These are phyloP conservation scores for Podospora sp. DNA, from an alignment of 495 filamentous ascomycete species.

Conservation along the genomic window DNA sequence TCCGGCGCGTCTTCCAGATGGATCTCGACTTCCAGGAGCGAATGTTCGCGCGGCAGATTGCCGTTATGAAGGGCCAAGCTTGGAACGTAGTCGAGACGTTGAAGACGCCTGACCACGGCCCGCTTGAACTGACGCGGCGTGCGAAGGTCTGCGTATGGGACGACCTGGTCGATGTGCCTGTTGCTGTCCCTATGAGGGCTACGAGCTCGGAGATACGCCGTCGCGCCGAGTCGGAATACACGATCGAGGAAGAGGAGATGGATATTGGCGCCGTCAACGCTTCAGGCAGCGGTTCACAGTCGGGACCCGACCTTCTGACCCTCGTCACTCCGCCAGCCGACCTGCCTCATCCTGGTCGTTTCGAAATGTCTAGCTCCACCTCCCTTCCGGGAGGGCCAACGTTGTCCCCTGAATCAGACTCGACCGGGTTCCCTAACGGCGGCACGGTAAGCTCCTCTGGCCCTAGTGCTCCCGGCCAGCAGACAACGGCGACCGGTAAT, in stretches of 20 bases:
- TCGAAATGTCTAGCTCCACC: conserved; percentile 63
- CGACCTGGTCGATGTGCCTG: conserved; percentile 91
- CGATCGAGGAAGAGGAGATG: conserved; percentile 70
- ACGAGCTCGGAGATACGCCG: conserved; percentile 77
- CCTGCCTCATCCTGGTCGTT: conserved; percentile 79
- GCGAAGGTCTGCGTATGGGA: conserved; percentile 97
- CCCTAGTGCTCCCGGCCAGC: background rate
- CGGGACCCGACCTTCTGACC: conserved; percentile 69
- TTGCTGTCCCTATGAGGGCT: conserved; percentile 84
- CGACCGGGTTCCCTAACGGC: conserved; percentile 16
- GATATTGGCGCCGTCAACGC: conserved; percentile 80
- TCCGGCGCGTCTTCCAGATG: conserved; percentile 82
- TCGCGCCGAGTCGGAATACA: conserved; percentile 45
- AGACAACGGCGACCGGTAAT: conserved; percentile 11
- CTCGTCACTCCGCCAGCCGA: conserved; percentile 61
- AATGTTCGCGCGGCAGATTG: conserved; percentile 96
- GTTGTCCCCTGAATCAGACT: background rate
- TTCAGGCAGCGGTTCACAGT: conserved; percentile 38
- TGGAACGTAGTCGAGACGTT: conserved; percentile 99
- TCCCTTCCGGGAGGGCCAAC: conserved; percentile 3
- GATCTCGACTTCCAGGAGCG: conserved; percentile 96
- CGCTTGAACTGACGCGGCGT: conserved; percentile 86
- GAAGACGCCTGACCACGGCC: conserved; percentile 88
- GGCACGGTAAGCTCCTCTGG: background rate
- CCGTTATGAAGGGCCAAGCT: conserved; percentile 98